These are phyloP conservation scores for Acer yangbiense DNA, from an alignment of 345 rosid genomes.

Conservation along the genomic window DNA sequence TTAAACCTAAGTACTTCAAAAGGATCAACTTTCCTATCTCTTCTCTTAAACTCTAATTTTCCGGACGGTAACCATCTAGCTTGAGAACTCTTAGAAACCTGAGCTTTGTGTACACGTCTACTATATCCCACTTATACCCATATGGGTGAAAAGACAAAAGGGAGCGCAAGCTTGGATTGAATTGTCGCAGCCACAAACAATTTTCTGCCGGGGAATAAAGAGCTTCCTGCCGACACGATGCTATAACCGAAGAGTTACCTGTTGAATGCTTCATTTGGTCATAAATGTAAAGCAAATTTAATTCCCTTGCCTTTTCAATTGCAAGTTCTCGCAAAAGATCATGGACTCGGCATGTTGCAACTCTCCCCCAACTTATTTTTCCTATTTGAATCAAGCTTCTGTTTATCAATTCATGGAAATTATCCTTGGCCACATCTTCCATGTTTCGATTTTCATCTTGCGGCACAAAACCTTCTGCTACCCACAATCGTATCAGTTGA, in stretches of 20 bases:
- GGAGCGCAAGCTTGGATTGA: constrained; percentile 1
- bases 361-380: constrained; percentile 11
- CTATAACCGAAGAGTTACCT: neutral
- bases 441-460: constrained; percentile 20
- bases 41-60: neutral
- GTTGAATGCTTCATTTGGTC: neutral
- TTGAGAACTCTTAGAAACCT: constrained; percentile 24
- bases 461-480: constrained; percentile 30
- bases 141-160: constrained; percentile 5
- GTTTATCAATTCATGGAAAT: constrained; percentile 26
- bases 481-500: constrained; percentile 27
- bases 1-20: constrained; percentile 30
- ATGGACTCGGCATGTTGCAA: constrained; percentile 27
- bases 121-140: neutral
- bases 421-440: constrained; percentile 32
- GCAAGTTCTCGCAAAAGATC: constrained; percentile 28
- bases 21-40: constrained; percentile 26
- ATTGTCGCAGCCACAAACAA: neutral
- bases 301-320: constrained; percentile 24
- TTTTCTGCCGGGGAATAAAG: neutral
- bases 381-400: constrained; percentile 34
- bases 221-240: neutral
- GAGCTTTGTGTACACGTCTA: neutral
- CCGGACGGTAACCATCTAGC: constrained; percentile 13
- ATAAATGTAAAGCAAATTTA: constrained; percentile 25